Base-by-base conservation (phyloP, 768 basidiomycete genomes). In the Trametes cingulata region DNA sequence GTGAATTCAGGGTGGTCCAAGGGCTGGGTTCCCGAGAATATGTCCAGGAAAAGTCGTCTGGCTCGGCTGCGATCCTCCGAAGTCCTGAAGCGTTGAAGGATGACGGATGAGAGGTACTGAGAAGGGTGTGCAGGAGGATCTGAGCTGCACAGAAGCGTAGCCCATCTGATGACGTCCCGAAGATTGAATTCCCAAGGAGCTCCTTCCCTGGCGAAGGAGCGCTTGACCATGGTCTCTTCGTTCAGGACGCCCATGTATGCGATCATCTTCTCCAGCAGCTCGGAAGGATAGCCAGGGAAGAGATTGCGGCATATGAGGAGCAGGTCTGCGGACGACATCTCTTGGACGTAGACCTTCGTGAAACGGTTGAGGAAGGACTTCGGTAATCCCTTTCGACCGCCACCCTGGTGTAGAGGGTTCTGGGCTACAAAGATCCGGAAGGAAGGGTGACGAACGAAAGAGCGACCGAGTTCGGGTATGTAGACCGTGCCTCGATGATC, bases 171-270 rank as follows among this genome's bases (percentile, higher is more conserved):
- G 57, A 98, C 80, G 73, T 99, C 96, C 14, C 96, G 90, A 29
- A 99, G 80, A 71, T 99, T 99, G 78, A 98, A 97, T 70, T 99
- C 96, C 96, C 96, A 99, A 5, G 96, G 97, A 56, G 84, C 80
- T 9, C 95, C 95, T 54, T 89, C 84, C 37, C 84, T 79, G 2
- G 83, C 95, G 71, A 97, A 93, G 2, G 79, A 64, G 19, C 84
- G 82, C 52, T 82, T 81, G 20, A 83, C 65, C 63, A 83, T 84
- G 9, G 90, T 85, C 67, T 87, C 85, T 8, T 85, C 78, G 51
- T 87, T 86, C 46, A 98, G 77, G 12, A 77, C 77, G 56, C 79
- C 76, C 70, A 94, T 98, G 78, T 90, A 97, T 1, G 78, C 66
- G 52, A 98, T 92, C 92, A 98, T 96, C 46, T 75, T 74, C 37